Base-by-base conservation (phyloP, 768 basidiomycete species). In the Russula compacta region DNA sequence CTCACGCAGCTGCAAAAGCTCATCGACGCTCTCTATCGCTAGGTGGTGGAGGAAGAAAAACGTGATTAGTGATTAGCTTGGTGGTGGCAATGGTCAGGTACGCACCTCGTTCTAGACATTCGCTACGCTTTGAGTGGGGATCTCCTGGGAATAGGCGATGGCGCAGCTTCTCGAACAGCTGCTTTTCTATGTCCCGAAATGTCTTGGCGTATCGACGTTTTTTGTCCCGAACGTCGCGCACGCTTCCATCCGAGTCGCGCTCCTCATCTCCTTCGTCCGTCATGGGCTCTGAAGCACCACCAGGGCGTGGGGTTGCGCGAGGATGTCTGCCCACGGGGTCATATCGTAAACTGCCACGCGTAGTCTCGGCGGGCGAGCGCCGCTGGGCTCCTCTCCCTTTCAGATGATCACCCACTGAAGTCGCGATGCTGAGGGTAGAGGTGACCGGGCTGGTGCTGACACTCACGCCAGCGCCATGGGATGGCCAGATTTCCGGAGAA, bases 251-350 rank as follows among this genome's bases (percentile, higher is more conserved):
- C 24, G 64, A 63, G 38, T 64, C 64, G n/a, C 56, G 61, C 24
- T 63, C 64, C n/a, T 62, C 63, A n/a, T 63, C 63, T 14, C 50
- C 64, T 24, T 64, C 64, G 29, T 60, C 59, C 10, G 63, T 64
- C 29, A 56, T 6, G 38, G 50, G 43, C 11, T 61, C 55, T 15
- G 61, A 58, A 8, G 50, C 32, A 39, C 29, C 24, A 17, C 24
- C 36, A 19, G 48, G 32, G 12, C 60, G 60, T 17, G 50, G 17
- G 43, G 52, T 29, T 8, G 17, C 36, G 29, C 61, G 61, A 17
- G 50, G 38, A 4, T 49, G 56, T 38, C 51, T 53, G 14, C 59
- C 39, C 44, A 63, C 44, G 4, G 61, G 61, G n/a, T 62, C 61
- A 15, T 52, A 62, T 32, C 61, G 56, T 8, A n/a, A 47, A 44